A percentile compares a stretch with the other conserved stretches of the same genome.
Conservation (phyloP, 2,329 filamentous ascomycete species). For the Ascochyta koolunga region DNA sequence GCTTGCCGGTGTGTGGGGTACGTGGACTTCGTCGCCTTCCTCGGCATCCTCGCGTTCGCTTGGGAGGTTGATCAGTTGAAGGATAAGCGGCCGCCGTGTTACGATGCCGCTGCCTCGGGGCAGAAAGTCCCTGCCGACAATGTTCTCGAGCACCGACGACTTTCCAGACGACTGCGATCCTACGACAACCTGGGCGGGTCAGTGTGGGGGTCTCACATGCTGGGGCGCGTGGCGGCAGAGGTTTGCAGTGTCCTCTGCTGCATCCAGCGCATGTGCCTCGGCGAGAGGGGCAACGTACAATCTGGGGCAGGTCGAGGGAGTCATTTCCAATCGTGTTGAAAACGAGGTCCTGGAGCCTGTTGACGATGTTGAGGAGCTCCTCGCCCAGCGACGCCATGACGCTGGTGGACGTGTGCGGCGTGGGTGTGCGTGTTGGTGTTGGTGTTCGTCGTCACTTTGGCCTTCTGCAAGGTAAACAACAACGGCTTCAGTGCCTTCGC, state of each 20-base stretch:
- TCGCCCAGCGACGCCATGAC: slow-evolving; percentile 92
- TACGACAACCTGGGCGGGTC: slow-evolving; percentile 80
- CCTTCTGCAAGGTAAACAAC: slow-evolving; percentile 32
- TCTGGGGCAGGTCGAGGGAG: slow-evolving; percentile 95
- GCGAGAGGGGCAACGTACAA: slow-evolving; percentile 74
- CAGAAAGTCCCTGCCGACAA: slow-evolving; percentile 95
- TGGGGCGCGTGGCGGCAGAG: slow-evolving; percentile 8
- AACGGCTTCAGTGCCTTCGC: slow-evolving; percentile 13
- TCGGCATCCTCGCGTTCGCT: slow-evolving; percentile 71
- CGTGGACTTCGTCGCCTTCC: slow-evolving; percentile 67
- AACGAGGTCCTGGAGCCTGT: slow-evolving; percentile 97
- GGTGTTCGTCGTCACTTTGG: slow-evolving; percentile 24
- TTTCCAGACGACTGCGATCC: slow-evolving; percentile 98
- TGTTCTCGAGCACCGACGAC: slow-evolving; percentile 98
- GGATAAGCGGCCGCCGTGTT: slow-evolving; percentile 88
- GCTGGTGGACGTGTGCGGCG: slow-evolving; percentile 25
- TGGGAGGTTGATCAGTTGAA: slow-evolving; percentile 97
- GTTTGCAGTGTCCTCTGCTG: slow-evolving; percentile 16
- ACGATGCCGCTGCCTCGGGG: slow-evolving; percentile 97
- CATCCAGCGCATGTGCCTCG: slow-evolving; percentile 13
- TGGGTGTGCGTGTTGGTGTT: background rate
- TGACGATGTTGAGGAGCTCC: slow-evolving; percentile 92
- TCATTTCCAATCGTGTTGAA: slow-evolving; percentile 99
- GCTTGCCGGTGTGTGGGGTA: slow-evolving; percentile 78
- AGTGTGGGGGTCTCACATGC: slow-evolving; percentile 17